These are phyloP conservation scores for Pseudonectria foliicola DNA, from an alignment of 2,329 filamentous ascomycete species.

Conservation along the genomic window DNA sequence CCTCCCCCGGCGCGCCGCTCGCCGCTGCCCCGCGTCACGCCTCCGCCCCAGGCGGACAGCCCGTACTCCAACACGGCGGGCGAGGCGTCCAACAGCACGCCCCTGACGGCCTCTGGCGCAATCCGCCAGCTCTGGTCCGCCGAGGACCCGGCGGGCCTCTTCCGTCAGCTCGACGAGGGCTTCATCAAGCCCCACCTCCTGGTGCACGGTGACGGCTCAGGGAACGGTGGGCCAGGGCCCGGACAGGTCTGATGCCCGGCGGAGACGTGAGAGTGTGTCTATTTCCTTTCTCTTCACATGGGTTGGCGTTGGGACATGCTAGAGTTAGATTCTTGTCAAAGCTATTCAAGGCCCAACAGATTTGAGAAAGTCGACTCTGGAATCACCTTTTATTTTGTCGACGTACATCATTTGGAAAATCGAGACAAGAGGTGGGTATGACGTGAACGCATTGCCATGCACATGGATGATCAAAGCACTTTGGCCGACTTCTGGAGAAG, in stretches of 20 bases:
- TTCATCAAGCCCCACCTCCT: slow-evolving; percentile 90
- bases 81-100: slow-evolving; percentile 26
- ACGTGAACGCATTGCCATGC: too few species aligned
- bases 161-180: slow-evolving; percentile 88
- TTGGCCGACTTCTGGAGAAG: too few species aligned
- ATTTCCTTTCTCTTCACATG: too few species aligned
- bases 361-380: too few species aligned
- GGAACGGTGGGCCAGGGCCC: slow-evolving; percentile 20
- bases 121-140: slow-evolving; percentile 75
- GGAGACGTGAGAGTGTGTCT: too few species aligned
- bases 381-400: too few species aligned
- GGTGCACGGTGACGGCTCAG: slow-evolving; percentile 56
- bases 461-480: too few species aligned
- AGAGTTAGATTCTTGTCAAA: too few species aligned
- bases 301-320: too few species aligned
- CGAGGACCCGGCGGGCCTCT: slow-evolving; percentile 84
- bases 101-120: slow-evolving; percentile 66
- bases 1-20: slow-evolving; percentile 50
- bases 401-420: too few species aligned
- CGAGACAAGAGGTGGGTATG: too few species aligned
- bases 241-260: slow-evolving; percentile 19
- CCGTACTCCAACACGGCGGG: slow-evolving; percentile 23
- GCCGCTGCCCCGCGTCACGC: slow-evolving; percentile 25
- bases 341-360: too few species aligned
- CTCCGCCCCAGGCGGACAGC: slow-evolving; percentile 20